Conservation (phyloP, 306 rosid species). For the Cucumis hystrix region DNA sequence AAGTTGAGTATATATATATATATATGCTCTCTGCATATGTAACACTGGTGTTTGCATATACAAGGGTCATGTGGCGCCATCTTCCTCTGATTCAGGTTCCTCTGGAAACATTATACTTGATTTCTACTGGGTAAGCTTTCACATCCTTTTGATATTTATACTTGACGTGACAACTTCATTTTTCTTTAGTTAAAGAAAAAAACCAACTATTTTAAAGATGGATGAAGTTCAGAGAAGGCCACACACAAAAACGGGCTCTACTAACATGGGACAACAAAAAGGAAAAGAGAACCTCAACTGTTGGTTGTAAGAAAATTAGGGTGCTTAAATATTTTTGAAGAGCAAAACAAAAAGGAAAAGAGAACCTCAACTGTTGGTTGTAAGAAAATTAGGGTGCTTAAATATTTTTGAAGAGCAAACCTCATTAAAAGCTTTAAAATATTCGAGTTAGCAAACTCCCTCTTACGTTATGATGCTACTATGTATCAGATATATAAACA, state of each 20-base stretch:
- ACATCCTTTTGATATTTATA: conserved; percentile 1
- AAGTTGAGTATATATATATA: not conserved
- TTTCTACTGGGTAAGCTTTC: conserved; percentile 80
- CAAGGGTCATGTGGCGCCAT: conserved; percentile 86
- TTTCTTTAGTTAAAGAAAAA: not conserved
- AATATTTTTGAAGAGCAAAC: not conserved
- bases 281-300: not conserved
- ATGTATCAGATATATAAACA: not conserved
- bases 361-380: not conserved
- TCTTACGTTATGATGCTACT: not conserved
- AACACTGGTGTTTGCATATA: conserved; percentile 8
- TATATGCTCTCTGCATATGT: not conserved
- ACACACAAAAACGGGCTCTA: not conserved
- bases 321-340: not conserved
- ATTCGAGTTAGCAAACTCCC: not conserved
- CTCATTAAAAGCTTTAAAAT: not conserved
- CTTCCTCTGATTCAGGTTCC: conserved; percentile 90
- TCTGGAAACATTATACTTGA: conserved; percentile 74
- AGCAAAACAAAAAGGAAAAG: not conserved
- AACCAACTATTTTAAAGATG: not conserved
- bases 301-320: not conserved
- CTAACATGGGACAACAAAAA: not conserved
- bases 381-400: not conserved
- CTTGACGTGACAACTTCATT: not conserved
- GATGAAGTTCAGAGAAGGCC: not conserved